Percentiles rank a stretch among this genome's conserved stretches.
phyloP scores from a whole-genome alignment of 2,329 filamentous ascomycete genomes.

The Fusarium avenaceum region DNA sequence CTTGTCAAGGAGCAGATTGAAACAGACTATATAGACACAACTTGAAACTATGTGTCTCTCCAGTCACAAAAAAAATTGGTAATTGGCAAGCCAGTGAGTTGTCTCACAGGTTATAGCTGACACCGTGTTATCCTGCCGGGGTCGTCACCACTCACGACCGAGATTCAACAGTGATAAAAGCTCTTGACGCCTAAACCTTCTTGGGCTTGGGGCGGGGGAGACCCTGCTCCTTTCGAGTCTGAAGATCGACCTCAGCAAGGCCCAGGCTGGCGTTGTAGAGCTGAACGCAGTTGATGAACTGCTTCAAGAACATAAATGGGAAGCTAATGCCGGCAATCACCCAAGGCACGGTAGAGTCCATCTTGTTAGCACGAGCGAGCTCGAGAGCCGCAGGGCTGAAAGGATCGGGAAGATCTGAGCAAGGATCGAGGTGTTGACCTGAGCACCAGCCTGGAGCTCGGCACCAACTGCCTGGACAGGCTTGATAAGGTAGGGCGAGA shows the following conservation, averaged over 20 bases:
- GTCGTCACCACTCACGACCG: slow-evolving; percentile 1
- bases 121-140: background rate
- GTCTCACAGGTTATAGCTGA: background rate
- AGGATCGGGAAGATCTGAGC: slow-evolving; percentile 85
- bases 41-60: slow-evolving; percentile 10
- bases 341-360: slow-evolving; percentile 77
- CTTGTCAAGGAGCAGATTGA: slow-evolving; percentile 31
- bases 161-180: background rate
- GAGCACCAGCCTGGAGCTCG: slow-evolving; percentile 74
- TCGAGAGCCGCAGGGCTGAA: slow-evolving; percentile 95
- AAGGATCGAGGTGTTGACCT: slow-evolving; percentile 77
- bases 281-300: slow-evolving; percentile 94
- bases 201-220: slow-evolving; percentile 61
- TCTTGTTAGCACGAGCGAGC: slow-evolving; percentile 93
- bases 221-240: slow-evolving; percentile 68
- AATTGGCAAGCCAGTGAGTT: slow-evolving; percentile 2
- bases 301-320: slow-evolving; percentile 91
- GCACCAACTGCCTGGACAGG: slow-evolving; percentile 67
- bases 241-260: slow-evolving; percentile 91
- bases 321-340: slow-evolving; percentile 83
- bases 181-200: slow-evolving; percentile 47
- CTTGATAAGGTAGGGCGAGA: slow-evolving; percentile 86
- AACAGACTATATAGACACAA: slow-evolving; percentile 29
- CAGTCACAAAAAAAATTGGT: slow-evolving; percentile 18
- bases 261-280: slow-evolving; percentile 92